These are phyloP conservation scores for Sambucus nigra DNA, from an alignment of 129 eudicot genomes.

Conservation along the genomic window DNA sequence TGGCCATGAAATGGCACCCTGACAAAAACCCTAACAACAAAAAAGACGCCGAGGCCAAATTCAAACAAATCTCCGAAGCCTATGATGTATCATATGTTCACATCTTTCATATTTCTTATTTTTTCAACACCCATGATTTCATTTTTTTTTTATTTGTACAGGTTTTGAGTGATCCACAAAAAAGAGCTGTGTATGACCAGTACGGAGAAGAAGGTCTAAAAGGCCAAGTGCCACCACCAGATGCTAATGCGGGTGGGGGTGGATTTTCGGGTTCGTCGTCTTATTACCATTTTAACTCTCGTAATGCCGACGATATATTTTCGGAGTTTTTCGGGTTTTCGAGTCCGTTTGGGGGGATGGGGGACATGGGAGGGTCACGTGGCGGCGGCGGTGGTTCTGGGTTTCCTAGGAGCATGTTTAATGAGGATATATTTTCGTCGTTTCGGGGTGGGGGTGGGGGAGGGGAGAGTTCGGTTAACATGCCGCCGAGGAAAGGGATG, in stretches of 20 bases:
- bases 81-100: slow-evolving; percentile 48
- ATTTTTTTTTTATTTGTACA: slow-evolving; percentile 8
- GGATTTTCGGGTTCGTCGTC: slow-evolving; percentile 33
- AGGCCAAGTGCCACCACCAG: slow-evolving; percentile 88
- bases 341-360: slow-evolving; percentile 65
- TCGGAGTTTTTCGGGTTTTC: slow-evolving; percentile 67
- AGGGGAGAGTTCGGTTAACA: slow-evolving; percentile 33
- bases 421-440: slow-evolving; percentile 48
- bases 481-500: slow-evolving; percentile 50
- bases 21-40: slow-evolving; percentile 79
- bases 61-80: slow-evolving; percentile 86
- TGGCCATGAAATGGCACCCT: slow-evolving; percentile 74
- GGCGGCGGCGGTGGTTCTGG: slow-evolving; percentile 33
- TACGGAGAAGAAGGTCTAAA: slow-evolving; percentile 87
- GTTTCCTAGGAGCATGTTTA: slow-evolving; percentile 49
- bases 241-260: slow-evolving; percentile 24
- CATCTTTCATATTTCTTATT: background rate
- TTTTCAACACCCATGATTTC: background rate
- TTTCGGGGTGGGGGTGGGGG: slow-evolving; percentile 36
- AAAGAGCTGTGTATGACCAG: slow-evolving; percentile 70
- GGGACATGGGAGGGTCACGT: slow-evolving; percentile 29
- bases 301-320: slow-evolving; percentile 76
- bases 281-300: slow-evolving; percentile 51
- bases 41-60: slow-evolving; percentile 82
- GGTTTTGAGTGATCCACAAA: slow-evolving; percentile 93